Conservation (phyloP, 2,329 filamentous ascomycete species). For the Aquanectria penicillioides region DNA sequence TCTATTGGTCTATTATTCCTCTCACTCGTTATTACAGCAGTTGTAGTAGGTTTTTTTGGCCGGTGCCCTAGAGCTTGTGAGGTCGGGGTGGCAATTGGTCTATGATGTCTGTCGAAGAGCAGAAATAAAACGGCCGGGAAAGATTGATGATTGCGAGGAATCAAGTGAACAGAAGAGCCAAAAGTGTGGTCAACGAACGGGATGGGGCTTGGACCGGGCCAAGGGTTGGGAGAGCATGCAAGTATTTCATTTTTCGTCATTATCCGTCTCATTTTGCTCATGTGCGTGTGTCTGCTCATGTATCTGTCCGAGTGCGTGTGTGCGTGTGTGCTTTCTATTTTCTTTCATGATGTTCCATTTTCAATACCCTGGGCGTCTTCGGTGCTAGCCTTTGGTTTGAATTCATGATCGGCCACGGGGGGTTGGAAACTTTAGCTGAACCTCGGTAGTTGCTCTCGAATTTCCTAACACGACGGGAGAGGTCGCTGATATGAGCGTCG, state of each 20-base stretch:
- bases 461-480: conserved; percentile 76
- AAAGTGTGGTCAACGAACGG: neutral
- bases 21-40: conserved; percentile 11
- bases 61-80: neutral
- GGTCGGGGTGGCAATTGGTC: neutral
- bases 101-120: conserved; percentile 3
- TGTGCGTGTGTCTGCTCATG: conserved; percentile 17
- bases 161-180: neutral
- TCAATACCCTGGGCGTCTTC: conserved; percentile 46
- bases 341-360: conserved; percentile 23
- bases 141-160: conserved; percentile 5
- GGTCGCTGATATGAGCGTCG: conserved; percentile 85
- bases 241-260: conserved; percentile 10
- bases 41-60: conserved; percentile 9
- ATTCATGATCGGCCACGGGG: conserved; percentile 26
- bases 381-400: conserved; percentile 38
- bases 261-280: conserved; percentile 8
- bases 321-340: neutral
- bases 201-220: neutral
- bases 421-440: conserved; percentile 21
- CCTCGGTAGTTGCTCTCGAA: conserved; percentile 52
- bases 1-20: conserved; percentile 1
- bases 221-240: conserved; percentile 12
- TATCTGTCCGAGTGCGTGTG: conserved; percentile 10
- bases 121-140: conserved; percentile 6